Evolutionary conservation across 805 yeast genomes (phyloP).

Genomic region (Candida mattraensis): DNA sequence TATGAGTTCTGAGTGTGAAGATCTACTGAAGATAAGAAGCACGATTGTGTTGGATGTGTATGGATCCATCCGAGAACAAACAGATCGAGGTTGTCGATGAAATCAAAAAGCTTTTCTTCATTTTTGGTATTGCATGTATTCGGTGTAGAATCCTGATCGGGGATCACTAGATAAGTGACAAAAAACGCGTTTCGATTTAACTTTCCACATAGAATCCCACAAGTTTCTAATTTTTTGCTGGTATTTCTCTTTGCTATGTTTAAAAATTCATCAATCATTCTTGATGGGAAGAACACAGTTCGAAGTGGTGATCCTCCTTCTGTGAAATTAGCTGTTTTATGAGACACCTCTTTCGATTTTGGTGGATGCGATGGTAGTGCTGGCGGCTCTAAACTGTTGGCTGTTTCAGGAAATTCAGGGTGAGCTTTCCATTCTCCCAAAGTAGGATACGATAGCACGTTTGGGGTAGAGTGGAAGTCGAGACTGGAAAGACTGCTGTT

Average conservation of each 20-base stretch:
- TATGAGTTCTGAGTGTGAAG: conserved; percentile 68
- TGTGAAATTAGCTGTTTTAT: conserved; percentile 43
- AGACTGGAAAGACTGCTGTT: conserved; percentile 18
- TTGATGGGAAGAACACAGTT: conserved; percentile 48
- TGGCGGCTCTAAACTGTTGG: no score
- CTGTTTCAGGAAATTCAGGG: neutral
- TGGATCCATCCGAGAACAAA: conserved; percentile 76
- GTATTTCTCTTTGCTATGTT: conserved; percentile 52
- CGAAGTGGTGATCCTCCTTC: conserved; percentile 60
- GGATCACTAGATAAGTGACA: conserved; percentile 59
- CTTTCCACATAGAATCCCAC: conserved; percentile 66
- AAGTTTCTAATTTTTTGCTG: conserved; percentile 52
- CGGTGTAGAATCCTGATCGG: conserved; percentile 60
- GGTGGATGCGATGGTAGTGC: conserved; percentile 1
- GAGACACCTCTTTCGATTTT: conserved; percentile 24
- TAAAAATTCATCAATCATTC: conserved; percentile 44
- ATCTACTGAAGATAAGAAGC: conserved; percentile 65
- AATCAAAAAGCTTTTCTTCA: conserved; percentile 58
- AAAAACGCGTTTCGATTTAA: conserved; percentile 62
- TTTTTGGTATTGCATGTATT: conserved; percentile 63
- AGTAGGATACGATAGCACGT: conserved; percentile 21
- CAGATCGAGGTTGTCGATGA: conserved; percentile 52
- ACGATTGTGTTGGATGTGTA: conserved; percentile 73
- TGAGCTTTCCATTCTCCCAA: conserved; percentile 16
- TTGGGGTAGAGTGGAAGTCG: conserved; percentile 9